Percentiles rank a stretch among this genome's conserved stretches.
Conservation (phyloP, 2,329 filamentous ascomycete species). For the Hymenoscyphus albidus region DNA sequence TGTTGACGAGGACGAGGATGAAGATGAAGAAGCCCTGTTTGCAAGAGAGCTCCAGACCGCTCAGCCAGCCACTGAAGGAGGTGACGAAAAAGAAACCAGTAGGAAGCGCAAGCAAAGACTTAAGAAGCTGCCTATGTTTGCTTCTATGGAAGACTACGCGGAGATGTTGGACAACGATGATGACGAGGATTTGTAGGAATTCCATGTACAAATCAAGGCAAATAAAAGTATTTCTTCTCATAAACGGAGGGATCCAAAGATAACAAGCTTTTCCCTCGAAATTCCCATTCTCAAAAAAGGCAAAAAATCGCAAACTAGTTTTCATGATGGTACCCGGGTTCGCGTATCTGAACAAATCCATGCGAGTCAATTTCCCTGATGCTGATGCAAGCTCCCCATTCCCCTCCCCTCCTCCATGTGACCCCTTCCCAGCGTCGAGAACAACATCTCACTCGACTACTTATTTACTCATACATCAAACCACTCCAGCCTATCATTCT, state of each 20-base stretch:
- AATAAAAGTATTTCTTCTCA: background rate
- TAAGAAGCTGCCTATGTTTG: slow-evolving; percentile 87
- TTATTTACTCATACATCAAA: slow-evolving; percentile 44
- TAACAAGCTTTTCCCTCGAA: background rate
- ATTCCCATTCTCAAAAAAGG: background rate
- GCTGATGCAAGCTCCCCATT: background rate
- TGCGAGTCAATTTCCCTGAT: too few species aligned
- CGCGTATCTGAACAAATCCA: too few species aligned
- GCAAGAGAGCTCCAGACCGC: slow-evolving; percentile 34
- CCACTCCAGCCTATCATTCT: slow-evolving; percentile 49
- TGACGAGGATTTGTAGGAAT: slow-evolving; percentile 39
- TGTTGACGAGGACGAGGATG: slow-evolving; percentile 41
- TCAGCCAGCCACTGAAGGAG: slow-evolving; percentile 41
- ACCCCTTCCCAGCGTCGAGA: background rate
- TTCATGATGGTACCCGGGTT: background rate
- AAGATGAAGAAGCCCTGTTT: slow-evolving; percentile 43
- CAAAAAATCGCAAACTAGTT: background rate
- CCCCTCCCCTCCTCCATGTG: background rate
- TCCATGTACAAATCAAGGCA: background rate
- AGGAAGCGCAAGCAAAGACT: slow-evolving; percentile 75
- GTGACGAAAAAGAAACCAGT: slow-evolving; percentile 40
- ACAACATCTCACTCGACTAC: background rate
- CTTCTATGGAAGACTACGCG: slow-evolving; percentile 90
- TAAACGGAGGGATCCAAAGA: background rate
- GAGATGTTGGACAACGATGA: slow-evolving; percentile 73